Percentiles rank a stretch among this genome's conserved stretches.
phyloP scores from a whole-genome alignment of 2,329 filamentous ascomycete genomes.

The Cladosporium halotolerans region DNA sequence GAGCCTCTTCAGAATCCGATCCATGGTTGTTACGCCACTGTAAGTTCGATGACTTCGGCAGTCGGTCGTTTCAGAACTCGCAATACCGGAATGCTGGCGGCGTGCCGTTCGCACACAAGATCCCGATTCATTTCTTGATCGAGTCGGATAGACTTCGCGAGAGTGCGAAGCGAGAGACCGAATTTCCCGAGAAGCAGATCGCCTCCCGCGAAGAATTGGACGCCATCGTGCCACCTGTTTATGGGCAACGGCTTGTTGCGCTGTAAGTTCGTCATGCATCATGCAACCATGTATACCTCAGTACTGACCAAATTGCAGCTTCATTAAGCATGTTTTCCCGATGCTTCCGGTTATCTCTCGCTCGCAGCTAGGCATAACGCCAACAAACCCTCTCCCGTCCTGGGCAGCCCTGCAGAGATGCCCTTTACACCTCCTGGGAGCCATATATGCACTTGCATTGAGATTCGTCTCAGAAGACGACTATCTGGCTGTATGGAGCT shows the following conservation, averaged over 20 bases:
- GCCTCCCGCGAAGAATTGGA: conserved; percentile 1
- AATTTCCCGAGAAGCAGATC: background rate
- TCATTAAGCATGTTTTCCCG: background rate
- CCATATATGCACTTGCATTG: conserved; percentile 2
- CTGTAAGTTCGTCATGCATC: background rate
- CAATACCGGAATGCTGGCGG: conserved; percentile 7
- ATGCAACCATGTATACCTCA: background rate
- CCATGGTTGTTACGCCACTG: conserved; percentile 6
- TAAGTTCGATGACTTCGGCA: conserved; percentile 7
- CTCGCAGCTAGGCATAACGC: background rate
- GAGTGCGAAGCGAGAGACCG: conserved; percentile 1
- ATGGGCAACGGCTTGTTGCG: conserved; percentile 1
- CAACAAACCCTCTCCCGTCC: background rate
- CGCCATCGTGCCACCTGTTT: background rate
- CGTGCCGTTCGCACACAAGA: conserved; percentile 1
- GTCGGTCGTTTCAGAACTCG: background rate
- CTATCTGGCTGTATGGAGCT: background rate
- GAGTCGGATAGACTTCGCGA: background rate
- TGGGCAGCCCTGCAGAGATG: background rate
- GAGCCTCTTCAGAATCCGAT: conserved; percentile 2
- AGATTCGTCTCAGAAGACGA: conserved; percentile 1
- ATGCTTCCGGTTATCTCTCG: conserved; percentile 6
- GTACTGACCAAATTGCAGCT: background rate
- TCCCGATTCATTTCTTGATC: conserved; percentile 3
- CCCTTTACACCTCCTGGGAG: conserved; percentile 3